A percentile compares a stretch with the other conserved stretches of the same genome.
Conservation (phyloP, 805 yeast species). For the Candida piceae region DNA sequence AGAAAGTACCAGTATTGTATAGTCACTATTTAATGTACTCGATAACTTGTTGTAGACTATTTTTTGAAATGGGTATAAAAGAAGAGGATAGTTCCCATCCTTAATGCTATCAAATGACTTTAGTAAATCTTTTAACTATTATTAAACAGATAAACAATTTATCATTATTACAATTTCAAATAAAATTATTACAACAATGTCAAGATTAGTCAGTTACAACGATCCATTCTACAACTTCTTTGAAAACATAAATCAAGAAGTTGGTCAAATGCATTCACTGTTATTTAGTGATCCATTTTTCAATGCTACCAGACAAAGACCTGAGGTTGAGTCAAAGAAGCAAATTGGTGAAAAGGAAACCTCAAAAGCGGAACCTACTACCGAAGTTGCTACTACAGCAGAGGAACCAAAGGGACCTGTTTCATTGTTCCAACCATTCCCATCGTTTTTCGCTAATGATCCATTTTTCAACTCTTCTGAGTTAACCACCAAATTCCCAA, state of each 20-base stretch:
- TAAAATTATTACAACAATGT: neutral
- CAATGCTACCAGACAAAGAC: constrained; percentile 8
- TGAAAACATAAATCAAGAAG: constrained; percentile 38
- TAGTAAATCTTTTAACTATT: too few relatives aligned
- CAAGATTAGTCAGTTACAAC: constrained; percentile 9
- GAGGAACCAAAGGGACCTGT: constrained; percentile 11
- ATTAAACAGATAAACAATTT: too few relatives aligned
- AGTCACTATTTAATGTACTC: too few relatives aligned
- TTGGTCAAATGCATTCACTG: constrained; percentile 33
- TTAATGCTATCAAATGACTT: too few relatives aligned
- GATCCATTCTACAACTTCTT: constrained; percentile 42
- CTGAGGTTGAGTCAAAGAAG: constrained; percentile 1
- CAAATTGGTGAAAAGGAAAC: constrained; percentile 5
- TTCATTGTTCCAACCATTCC: constrained; percentile 25
- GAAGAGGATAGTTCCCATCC: too few relatives aligned
- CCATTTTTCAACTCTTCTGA: constrained; percentile 13
- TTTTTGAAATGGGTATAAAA: too few relatives aligned
- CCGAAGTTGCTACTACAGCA: constrained; percentile 2
- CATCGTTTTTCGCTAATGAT: constrained; percentile 19
- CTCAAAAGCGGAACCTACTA: constrained; percentile 3
- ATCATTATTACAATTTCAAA: too few relatives aligned
- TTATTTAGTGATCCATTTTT: constrained; percentile 26
- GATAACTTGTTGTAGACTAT: too few relatives aligned
- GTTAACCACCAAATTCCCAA: neutral
- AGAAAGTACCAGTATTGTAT: too few relatives aligned